Evolutionary conservation across 108 stramenopile genomes (phyloP).

Genomic region (Discostella pseudostelligera): DNA sequence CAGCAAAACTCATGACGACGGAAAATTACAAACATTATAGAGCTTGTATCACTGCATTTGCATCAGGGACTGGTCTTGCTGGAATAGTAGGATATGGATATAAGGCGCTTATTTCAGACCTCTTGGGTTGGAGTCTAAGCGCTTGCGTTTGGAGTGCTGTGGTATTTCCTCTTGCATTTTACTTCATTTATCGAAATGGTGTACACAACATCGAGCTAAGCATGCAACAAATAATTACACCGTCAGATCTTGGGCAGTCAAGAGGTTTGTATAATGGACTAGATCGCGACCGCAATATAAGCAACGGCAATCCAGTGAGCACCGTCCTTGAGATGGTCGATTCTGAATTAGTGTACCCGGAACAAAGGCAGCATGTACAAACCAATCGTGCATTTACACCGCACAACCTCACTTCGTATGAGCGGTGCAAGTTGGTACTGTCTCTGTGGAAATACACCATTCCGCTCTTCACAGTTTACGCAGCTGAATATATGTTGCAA

Average conservation of each 20-base stretch:
- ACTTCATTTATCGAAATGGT: conserved; percentile 18
- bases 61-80: conserved; percentile 80
- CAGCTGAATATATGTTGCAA: conserved; percentile 63
- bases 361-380: conserved; percentile 1
- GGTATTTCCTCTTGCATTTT: conserved; percentile 18
- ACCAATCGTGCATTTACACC: neutral
- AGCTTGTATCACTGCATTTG: conserved; percentile 63
- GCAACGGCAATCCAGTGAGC: neutral
- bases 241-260: neutral
- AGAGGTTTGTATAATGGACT: neutral
- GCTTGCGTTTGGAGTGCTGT: conserved; percentile 32
- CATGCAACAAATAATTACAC: neutral
- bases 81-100: conserved; percentile 77
- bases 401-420: conserved; percentile 24
- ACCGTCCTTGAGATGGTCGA: conserved; percentile 24
- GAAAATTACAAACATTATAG: conserved; percentile 4
- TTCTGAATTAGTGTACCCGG: conserved; percentile 2
- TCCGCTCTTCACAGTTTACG: conserved; percentile 77
- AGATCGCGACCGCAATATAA: neutral
- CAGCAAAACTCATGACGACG: conserved; percentile 11
- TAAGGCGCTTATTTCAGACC: conserved; percentile 39
- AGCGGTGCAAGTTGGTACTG: conserved; percentile 47
- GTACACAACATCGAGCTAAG: conserved; percentile 14
- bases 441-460: conserved; percentile 69
- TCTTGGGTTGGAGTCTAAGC: conserved; percentile 29